phyloP scores from a whole-genome alignment of 2,329 filamentous ascomycete species.

The Celoporthe dispersa region DNA sequence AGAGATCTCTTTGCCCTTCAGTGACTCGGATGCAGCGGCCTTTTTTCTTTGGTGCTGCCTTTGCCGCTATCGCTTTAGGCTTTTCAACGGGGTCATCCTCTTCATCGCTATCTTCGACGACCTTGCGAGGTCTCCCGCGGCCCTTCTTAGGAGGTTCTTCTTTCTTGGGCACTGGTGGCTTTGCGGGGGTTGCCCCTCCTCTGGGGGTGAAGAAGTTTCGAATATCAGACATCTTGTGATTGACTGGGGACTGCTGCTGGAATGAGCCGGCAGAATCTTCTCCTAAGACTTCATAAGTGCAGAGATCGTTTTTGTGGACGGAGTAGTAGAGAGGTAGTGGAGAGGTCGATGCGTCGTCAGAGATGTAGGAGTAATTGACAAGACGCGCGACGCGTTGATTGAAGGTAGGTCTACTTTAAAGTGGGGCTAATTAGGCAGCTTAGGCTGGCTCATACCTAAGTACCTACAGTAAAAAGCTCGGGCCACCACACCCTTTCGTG shows the following conservation, averaged over 20 bases:
- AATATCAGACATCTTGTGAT: conserved; percentile 68
- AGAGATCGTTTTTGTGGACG: neutral
- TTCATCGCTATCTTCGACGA: conserved; percentile 56
- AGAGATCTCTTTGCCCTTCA: conserved; percentile 56
- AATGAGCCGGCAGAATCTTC: neutral
- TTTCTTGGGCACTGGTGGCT: conserved; percentile 37
- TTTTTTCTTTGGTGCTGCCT: conserved; percentile 62
- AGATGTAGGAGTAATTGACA: neutral
- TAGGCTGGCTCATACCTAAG: neutral
- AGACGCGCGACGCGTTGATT: conserved; percentile 22
- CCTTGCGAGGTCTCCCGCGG: conserved; percentile 39
- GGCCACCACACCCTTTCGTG: neutral
- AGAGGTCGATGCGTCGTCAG: neutral
- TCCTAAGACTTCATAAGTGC: neutral
- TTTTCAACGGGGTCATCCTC: conserved; percentile 49
- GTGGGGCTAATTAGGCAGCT: conserved; percentile 14
- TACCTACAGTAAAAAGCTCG: conserved; percentile 8
- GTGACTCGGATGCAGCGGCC: conserved; percentile 47
- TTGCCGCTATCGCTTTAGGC: conserved; percentile 61
- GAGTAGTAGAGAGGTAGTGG: neutral
- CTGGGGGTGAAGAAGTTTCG: conserved; percentile 75
- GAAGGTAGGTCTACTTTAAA: conserved; percentile 11
- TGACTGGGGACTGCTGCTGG: neutral
- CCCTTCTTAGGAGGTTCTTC: conserved; percentile 41
- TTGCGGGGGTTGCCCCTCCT: conserved; percentile 50